These are phyloP conservation scores for Fusarium sp. DNA, from an alignment of 2,329 filamentous ascomycete species.

Conservation along the genomic window DNA sequence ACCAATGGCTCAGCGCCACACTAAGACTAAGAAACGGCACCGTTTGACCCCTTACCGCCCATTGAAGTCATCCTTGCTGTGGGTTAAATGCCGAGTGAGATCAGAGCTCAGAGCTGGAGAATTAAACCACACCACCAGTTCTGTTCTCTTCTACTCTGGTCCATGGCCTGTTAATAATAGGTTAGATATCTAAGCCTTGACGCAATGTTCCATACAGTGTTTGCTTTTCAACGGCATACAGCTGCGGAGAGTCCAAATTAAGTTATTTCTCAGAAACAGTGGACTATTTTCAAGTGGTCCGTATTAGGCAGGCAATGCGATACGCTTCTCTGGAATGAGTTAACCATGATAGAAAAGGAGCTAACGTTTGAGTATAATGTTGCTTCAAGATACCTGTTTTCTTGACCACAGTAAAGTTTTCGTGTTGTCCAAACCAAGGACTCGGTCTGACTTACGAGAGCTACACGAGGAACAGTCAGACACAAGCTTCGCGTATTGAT, in stretches of 20 bases:
- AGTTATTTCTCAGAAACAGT: slow-evolving; percentile 12
- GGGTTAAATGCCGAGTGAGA: neutral
- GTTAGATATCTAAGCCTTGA: slow-evolving; percentile 17
- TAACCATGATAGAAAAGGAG: neutral
- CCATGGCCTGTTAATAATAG: slow-evolving; percentile 1
- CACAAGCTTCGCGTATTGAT: slow-evolving; percentile 1
- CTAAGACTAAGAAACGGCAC: slow-evolving; percentile 4
- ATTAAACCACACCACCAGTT: slow-evolving; percentile 24
- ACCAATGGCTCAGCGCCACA: slow-evolving; percentile 37
- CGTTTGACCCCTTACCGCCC: slow-evolving; percentile 23
- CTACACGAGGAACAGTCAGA: neutral
- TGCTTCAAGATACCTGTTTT: neutral
- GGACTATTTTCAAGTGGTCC: slow-evolving; percentile 1
- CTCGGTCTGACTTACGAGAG: neutral
- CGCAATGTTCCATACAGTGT: slow-evolving; percentile 34
- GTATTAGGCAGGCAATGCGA: slow-evolving; percentile 27
- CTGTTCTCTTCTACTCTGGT: neutral
- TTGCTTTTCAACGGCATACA: slow-evolving; percentile 7
- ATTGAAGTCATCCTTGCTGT: slow-evolving; percentile 4
- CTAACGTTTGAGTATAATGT: neutral
- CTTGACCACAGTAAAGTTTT: neutral
- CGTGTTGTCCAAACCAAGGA: neutral
- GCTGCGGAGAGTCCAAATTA: neutral
- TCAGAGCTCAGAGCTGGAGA: neutral
- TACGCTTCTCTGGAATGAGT: neutral